Evolutionary conservation across 1,284 basidiomycete genomes (phyloP), one percentile per base, ranked within the genome.

Genomic region (Kwoniella shivajii): DNA sequence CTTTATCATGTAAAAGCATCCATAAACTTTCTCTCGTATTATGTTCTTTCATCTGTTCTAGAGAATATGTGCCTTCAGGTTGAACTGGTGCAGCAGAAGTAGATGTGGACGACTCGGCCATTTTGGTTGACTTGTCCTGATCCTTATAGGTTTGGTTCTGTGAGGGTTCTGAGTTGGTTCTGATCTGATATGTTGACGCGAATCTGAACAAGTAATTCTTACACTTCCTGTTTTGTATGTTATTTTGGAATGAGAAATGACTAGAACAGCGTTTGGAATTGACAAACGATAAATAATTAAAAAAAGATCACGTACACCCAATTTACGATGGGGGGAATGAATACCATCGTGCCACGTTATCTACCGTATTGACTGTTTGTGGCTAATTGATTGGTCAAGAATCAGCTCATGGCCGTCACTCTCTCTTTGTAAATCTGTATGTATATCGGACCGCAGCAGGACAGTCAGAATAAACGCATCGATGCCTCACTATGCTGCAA

Each of bases 1-100:
- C 95, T 77, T 94, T 94, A 71, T 85, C 86, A 75, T 88, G 85
- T 68, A 96, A 80, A 68, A 93, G 84, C 72, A 93, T 75, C 79
- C 86, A 93, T 64, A 92, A 80, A 69, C 80, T 85, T 60, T 90
- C 85, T 78, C 88, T 88, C 54, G 82, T 81, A 66, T 79, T 84
- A 83, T 93, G 84, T 57, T 83, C 80, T 71, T 89, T 84, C 75
- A 93, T 86, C 75, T 90, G 84, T 41, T 86, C 86, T 76, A 84
- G 80, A 61, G 86, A 87, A 77, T 90, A 78, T 20, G 51, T 53
- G n/a, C 51, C 51, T 11, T 45, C 51, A 10, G 51, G 51, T 37
- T 53, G 51, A 3, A 45, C 42, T 24, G 51, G 42, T 20, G 26
- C 36, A n/a, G 50, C 6, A n/a, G 30, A 7, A 22, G 51, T 22